Base-by-base conservation (phyloP, 805 yeast genomes). In the Candida sphagnicola region DNA sequence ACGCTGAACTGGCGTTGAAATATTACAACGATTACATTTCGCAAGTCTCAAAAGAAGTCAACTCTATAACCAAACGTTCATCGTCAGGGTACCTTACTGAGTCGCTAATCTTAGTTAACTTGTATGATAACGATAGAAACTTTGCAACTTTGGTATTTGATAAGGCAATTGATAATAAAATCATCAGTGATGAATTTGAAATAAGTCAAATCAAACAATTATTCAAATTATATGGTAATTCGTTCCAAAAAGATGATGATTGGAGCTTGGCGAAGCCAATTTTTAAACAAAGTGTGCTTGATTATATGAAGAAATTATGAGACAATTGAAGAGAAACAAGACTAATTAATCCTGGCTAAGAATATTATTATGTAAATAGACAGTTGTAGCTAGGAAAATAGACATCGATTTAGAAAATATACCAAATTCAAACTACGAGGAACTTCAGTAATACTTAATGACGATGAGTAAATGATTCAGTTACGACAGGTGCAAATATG, bases 111-210 rank as follows among this genome's bases (percentile, higher is more conserved):
- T 44, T 73, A 12, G 67, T 72, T 0, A 63, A 53, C 39, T 51
- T 78, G 26, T 63, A 65, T 15, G 61, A 65, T 28, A 58, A 65
- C 31, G 82, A 78, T 50, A 56, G 81, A 31, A 77, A 74, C 42
- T 77, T 78, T 54, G 80, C 82, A 0, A 60, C 65, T 38, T 67
- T 75, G 31, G 51, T 77, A 10, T 61, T 67, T 43, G 79, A 76
- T 31, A 75, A 74, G 45, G 74, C 77, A 0, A 48, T 62, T 0
- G 60, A 56, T 26, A 40, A 34, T 21, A 31, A 37, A 4, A 41
- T 60, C 10, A 29, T 76, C 2, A 47, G 48, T 12, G 69, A 74
- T 24, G 74, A 68, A 19, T 47, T 49, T 2, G 78, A 75, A 21
- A 51, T 62, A 4, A 61, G 61, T 13, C 49, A 49, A n/a, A 51